Base-by-base conservation (phyloP, 2,329 filamentous ascomycete species). In the Dryadomyces sulphureus region DNA sequence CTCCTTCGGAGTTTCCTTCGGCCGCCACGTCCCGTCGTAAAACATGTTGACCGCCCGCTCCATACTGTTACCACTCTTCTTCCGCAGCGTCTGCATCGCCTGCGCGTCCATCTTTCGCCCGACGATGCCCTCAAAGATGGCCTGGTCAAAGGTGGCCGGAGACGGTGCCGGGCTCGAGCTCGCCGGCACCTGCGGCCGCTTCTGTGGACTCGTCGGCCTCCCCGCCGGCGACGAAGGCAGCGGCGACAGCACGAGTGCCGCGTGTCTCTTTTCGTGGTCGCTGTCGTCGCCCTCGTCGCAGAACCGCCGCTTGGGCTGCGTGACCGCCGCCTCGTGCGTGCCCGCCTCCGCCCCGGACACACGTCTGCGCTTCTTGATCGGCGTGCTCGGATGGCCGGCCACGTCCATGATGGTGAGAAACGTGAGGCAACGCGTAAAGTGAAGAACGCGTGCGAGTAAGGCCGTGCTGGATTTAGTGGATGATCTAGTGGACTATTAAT, bases 41-140 rank as follows among this genome's bases (percentile, higher is more conserved):
- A 79, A 84, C 73, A 81, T 81, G 49, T 81, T 81, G 47, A 81
- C 72, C 7, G 79, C 79, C 49, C 69, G 67, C 54, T 81, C 73
- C 16, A 82, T 65, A 50, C 78, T 67, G 45, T 73, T 64, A 21
- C 70, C 70, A 45, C 77, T 80, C 38, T 67, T 65, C 8, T 68
- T 62, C n/a, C 66, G 66, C 19, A 84, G 67, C 4, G 66, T 58
- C 7, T 62, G 60, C 42, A 82, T 54, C 1, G 67, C 60, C 21
- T 74, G 65, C 0, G 64, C 49, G 7, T 65, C 58, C 19, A 83
- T 65, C 44, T 72, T 71, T 48, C 73, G 69, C 32, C 77, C 78
- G 20, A 82, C 62, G 49, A 83, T 72, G 48, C 62, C 65, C 54
- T 80, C 70, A 46, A 84, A 79, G 0, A 65, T 68, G 27, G 66